Base-by-base conservation (phyloP, 495 filamentous ascomycete genomes). In the Chaetomium cochliodes region DNA sequence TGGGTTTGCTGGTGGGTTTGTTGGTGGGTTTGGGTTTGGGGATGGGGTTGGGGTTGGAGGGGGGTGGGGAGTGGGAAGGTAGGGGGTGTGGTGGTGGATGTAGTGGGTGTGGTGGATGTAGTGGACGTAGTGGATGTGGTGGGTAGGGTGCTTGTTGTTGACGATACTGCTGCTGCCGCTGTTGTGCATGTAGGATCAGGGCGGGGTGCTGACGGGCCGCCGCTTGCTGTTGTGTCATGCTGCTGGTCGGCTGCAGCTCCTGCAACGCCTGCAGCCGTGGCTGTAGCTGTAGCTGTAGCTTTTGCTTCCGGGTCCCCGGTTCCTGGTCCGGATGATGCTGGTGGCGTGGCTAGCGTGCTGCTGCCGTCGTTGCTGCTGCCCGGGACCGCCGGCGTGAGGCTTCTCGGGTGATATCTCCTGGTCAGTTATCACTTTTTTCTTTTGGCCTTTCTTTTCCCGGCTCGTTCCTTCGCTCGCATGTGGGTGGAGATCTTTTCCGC, bases 401-500 rank as follows among this genome's bases (percentile, higher is more conserved):
- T 50, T 20, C 18, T 50, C 6, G 46, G n/a, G 18, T 16, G n/a
- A 20, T 57, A 42, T 25, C 54, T 42, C n/a, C 18, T 20, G 8
- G 69, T 71, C 69, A 71, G 66, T 66, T 71, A 58, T 69, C 69
- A 69, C 49, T 66, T 65, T 28, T 25, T 39, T 20, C 42, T 42
- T 23, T 57, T 57, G 18, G 33, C 9, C 41, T 59, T 63, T 42
- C 22, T 42, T 62, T 63, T 39, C 53, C 0, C 30, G 37, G 18
- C 11, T 53, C 15, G 22, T 22, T 39, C 20, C 46, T 50, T 50
- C 54, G n/a, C 60, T 42, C 58, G 64, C 60, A 63, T 66, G 42
- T 33, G 30, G 42, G 16, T 47, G 50, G 51, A 37, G 46, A 53
- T 46, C 18, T 37, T 25, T 23, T 51, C 56, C 47, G 42, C 12